Percentiles rank a stretch among this genome's conserved stretches.
These are phyloP conservation scores for Brettanomyces custersianus DNA, from an alignment of 805 yeast species.

Conservation along the genomic window DNA sequence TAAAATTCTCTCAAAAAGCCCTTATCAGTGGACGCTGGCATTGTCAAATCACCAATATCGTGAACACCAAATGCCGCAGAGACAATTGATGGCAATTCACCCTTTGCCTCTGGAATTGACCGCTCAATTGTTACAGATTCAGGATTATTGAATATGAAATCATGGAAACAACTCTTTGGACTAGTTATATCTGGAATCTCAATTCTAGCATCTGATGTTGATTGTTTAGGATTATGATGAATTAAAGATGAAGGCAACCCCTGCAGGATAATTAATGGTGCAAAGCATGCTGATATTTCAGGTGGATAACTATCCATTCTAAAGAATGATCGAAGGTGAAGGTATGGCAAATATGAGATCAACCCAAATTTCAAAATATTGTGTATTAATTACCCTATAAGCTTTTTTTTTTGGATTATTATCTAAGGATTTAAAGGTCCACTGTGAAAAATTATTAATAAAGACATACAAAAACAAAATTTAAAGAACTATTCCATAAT, in stretches of 20 bases:
- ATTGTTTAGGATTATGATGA: no score
- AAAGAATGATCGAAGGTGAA: no score
- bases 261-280: conserved; percentile 34
- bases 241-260: conserved; percentile 23
- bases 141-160: neutral
- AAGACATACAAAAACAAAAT: neutral
- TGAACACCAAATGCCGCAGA: conserved; percentile 21
- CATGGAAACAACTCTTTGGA: neutral
- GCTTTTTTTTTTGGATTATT: no score
- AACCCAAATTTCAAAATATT: no score
- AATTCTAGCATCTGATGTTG: conserved; percentile 1
- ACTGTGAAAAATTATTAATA: no score
- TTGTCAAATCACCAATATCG: conserved; percentile 14
- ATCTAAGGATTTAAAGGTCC: no score
- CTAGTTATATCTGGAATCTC: neutral
- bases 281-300: conserved; percentile 24
- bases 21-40: conserved; percentile 11
- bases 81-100: neutral
- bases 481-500: neutral
- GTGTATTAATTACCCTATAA: no score
- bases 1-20: conserved; percentile 9
- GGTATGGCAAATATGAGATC: no score
- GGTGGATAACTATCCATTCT: conserved; percentile 32
- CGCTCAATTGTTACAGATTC: neutral
- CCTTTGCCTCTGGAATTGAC: neutral